Conservation (phyloP, 352 stramenopile genomes). For the Elongisporangium undulatum region DNA sequence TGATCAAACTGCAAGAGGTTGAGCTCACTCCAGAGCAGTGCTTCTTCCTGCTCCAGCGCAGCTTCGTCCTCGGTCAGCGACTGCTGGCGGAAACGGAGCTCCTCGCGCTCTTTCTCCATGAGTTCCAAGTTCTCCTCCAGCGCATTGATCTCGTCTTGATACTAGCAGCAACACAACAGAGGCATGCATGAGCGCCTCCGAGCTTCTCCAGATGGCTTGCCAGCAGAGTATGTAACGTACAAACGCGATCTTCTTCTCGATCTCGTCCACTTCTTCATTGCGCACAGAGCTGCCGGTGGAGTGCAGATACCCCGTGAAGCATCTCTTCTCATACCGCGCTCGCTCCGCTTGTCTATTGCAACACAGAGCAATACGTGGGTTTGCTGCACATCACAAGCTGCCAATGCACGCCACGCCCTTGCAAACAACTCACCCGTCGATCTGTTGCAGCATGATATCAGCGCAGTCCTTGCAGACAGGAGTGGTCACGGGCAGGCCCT, state of each 20-base stretch:
- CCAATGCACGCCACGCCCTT: not conserved
- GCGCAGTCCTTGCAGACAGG: slow-evolving; percentile 74
- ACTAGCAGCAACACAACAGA: slow-evolving; percentile 26
- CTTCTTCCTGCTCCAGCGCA: slow-evolving; percentile 47
- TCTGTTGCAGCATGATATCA: slow-evolving; percentile 67
- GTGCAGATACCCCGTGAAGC: slow-evolving; percentile 54
- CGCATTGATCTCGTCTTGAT: slow-evolving; percentile 55
- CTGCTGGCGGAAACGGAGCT: slow-evolving; percentile 43
- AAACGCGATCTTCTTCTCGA: slow-evolving; percentile 70
- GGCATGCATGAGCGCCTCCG: too few species aligned
- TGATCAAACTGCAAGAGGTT: slow-evolving; percentile 51
- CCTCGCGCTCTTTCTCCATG: slow-evolving; percentile 65
- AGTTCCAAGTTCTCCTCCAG: slow-evolving; percentile 57
- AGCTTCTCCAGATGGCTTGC: slow-evolving; percentile 1
- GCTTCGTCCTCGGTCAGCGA: slow-evolving; percentile 43
- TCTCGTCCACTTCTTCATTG: slow-evolving; percentile 56
- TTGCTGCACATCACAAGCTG: not conserved
- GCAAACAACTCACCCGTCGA: slow-evolving; percentile 37
- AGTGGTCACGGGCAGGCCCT: slow-evolving; percentile 51
- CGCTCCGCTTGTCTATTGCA: slow-evolving; percentile 50
- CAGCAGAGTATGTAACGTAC: slow-evolving; percentile 20
- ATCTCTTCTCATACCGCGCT: slow-evolving; percentile 69
- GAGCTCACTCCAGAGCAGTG: slow-evolving; percentile 46
- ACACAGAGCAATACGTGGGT: not conserved
- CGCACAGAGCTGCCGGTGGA: slow-evolving; percentile 36